phyloP scores from a whole-genome alignment of 75 land plant species.

The Larix kaempferi region DNA sequence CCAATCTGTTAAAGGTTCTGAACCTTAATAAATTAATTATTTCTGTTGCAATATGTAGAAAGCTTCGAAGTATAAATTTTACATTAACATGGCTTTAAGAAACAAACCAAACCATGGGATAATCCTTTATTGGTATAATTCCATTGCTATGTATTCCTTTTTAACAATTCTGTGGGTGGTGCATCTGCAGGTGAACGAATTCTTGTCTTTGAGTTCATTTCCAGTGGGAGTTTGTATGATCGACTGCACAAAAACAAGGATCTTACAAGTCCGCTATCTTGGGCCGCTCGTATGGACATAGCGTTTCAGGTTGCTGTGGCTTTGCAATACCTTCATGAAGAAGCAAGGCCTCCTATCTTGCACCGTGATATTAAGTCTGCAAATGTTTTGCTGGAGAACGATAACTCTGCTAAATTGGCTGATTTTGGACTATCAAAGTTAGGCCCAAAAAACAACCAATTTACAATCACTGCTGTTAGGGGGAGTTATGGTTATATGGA shows the following conservation, averaged over 20 bases:
- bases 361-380: slow-evolving; percentile 40
- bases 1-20: no score
- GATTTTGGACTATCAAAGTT: slow-evolving; percentile 59
- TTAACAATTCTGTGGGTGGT: no score
- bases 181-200: slow-evolving; percentile 28
- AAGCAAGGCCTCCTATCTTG: slow-evolving; percentile 25
- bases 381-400: slow-evolving; percentile 27
- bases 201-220: slow-evolving; percentile 30
- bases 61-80: no score
- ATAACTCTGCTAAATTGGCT: slow-evolving; percentile 44
- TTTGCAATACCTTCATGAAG: slow-evolving; percentile 25
- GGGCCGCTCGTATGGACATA: slow-evolving; percentile 24
- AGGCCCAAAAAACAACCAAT: background rate
- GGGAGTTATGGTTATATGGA: slow-evolving; percentile 28
- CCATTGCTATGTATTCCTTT: no score
- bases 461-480: slow-evolving; percentile 2
- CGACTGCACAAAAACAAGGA: slow-evolving; percentile 25
- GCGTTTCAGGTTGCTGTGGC: slow-evolving; percentile 32
- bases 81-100: no score
- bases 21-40: no score
- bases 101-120: no score
- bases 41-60: no score
- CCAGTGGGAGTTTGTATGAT: slow-evolving; percentile 27
- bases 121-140: no score
- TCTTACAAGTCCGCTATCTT: slow-evolving; percentile 11